Base-by-base conservation (phyloP, 192 early-diverging fungal species). In the Lobosporangium transversale region DNA sequence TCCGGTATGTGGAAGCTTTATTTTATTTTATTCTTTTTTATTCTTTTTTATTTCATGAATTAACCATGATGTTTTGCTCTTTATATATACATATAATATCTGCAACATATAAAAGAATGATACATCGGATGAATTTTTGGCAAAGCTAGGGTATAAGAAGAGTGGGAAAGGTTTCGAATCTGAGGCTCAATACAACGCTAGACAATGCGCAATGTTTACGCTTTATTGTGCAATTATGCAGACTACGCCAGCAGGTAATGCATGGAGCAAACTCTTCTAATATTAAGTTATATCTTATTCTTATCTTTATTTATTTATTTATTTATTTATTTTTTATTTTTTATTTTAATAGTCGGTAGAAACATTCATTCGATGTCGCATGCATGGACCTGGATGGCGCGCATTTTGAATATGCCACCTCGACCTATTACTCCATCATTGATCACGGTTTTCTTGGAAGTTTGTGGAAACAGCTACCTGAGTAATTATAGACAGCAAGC, bases 301-400 rank as follows among this genome's bases (percentile, higher is more conserved):
- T n/a, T n/a, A n/a, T n/a, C n/a, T n/a, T n/a, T n/a, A n/a, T 58
- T 42, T 24, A 4, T 58, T 43, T 42, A n/a, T n/a, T 47, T 60
- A 31, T 31, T 2, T 60, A 31, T 47, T 42, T 20, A 21, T 50
- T 37, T 47, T 60, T 47, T 31, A 2, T 60, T 48, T 47, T n/a
- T 2, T 58, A n/a, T 32, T 40, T 36, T 66, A 35, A 35, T 62
- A 76, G 79, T 74, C 6, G 81, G 85, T 0, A 45, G 78, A 23
- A 81, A 87, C 31, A 55, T 66, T 0, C 82, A 89, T 53, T 74
- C 80, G 1, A 81, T 94, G 8, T 66, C 82, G 1, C 61, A 90
- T 30, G 90, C 74, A 2, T 95, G 92, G 92, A 83, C 61, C 33
- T 95, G 92, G 92, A 60, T 93, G 20, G 83, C 91, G 1, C 65